phyloP scores from a whole-genome alignment of 1,139 yeast species.

The Pneumocystis jirovecii region DNA sequence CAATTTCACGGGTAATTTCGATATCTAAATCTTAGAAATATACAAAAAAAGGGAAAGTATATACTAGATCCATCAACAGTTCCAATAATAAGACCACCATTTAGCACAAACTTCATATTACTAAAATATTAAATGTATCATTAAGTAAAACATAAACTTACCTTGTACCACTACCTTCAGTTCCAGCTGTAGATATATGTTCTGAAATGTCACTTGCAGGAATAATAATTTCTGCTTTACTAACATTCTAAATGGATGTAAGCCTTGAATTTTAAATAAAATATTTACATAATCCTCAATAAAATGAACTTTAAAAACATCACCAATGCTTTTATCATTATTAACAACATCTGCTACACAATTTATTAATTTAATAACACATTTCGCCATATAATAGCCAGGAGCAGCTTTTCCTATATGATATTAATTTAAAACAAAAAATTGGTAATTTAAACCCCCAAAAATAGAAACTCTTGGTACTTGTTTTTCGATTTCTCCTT shows the following conservation, averaged over 20 bases:
- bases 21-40: neutral
- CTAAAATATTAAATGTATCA: neutral
- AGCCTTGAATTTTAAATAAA: slow-evolving; percentile 71
- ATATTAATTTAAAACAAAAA: neutral
- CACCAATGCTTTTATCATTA: slow-evolving; percentile 57
- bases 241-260: neutral
- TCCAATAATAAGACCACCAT: slow-evolving; percentile 88
- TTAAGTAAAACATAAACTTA: slow-evolving; percentile 36
- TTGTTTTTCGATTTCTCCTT: slow-evolving; percentile 52
- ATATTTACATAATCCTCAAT: slow-evolving; percentile 88
- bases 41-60: neutral
- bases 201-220: slow-evolving; percentile 87
- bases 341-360: slow-evolving; percentile 70
- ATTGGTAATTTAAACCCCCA: slow-evolving; percentile 34
- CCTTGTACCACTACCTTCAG: slow-evolving; percentile 87
- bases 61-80: slow-evolving; percentile 96
- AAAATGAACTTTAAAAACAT: slow-evolving; percentile 69
- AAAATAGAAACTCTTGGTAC: slow-evolving; percentile 67
- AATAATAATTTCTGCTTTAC: neutral
- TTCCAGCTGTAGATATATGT: slow-evolving; percentile 96
- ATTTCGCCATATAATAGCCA: slow-evolving; percentile 89
- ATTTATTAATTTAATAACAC: slow-evolving; percentile 72
- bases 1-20: slow-evolving; percentile 84
- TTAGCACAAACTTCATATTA: slow-evolving; percentile 50
- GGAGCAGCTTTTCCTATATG: slow-evolving; percentile 72